phyloP scores from a whole-genome alignment of 2,329 filamentous ascomycete species.

The Akanthomyces muscarius region DNA sequence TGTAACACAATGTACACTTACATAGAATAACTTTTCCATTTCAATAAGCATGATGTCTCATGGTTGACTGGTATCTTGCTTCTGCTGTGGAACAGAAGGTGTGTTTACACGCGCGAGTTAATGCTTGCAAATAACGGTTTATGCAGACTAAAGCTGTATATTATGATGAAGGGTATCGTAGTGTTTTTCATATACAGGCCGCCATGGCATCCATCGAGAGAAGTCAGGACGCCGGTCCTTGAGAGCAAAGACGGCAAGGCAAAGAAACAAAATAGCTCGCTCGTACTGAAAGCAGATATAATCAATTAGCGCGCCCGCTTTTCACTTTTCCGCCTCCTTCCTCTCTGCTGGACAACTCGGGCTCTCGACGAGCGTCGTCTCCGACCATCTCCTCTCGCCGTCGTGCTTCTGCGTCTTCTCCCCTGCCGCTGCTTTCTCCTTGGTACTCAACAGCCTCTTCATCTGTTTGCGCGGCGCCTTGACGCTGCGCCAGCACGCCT shows the following conservation, averaged over 20 bases:
- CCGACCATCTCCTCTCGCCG: neutral
- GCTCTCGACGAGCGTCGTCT: constrained; percentile 1
- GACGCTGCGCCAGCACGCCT: neutral
- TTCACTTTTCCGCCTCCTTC: neutral
- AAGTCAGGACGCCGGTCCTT: neutral
- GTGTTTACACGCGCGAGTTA: neutral
- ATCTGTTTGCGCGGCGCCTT: neutral
- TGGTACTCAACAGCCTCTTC: neutral
- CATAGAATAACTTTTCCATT: neutral
- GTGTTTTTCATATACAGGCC: neutral
- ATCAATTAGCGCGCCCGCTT: too few relatives aligned
- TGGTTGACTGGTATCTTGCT: too few relatives aligned
- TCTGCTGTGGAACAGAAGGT: neutral
- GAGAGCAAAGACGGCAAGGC: neutral
- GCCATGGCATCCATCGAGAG: neutral
- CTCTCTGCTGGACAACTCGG: neutral
- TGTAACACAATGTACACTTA: constrained; percentile 16
- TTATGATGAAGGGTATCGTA: neutral
- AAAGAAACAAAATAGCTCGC: neutral
- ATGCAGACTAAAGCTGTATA: neutral
- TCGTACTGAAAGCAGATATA: neutral
- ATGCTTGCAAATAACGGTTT: neutral
- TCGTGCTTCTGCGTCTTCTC: neutral
- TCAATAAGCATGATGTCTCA: neutral
- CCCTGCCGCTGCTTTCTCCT: neutral